These are phyloP conservation scores for Cryphonectria carpinicola DNA, from an alignment of 2,329 filamentous ascomycete genomes.

Conservation along the genomic window DNA sequence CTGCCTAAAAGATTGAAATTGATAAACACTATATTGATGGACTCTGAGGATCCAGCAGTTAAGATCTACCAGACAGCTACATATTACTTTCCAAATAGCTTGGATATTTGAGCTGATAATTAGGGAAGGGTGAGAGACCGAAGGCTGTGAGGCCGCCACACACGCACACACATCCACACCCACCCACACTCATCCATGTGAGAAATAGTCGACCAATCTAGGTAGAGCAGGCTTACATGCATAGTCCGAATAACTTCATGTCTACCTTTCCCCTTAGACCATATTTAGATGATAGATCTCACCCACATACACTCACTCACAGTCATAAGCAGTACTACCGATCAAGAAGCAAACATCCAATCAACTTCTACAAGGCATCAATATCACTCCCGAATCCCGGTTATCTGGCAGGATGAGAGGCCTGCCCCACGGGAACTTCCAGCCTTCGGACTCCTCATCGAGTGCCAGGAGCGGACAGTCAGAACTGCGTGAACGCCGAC, in stretches of 20 bases:
- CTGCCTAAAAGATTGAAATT: not conserved
- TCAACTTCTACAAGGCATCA: not conserved
- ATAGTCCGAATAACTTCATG: not conserved
- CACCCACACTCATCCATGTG: no score
- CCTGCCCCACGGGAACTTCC: not conserved
- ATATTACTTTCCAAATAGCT: not conserved
- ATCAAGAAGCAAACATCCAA: not conserved
- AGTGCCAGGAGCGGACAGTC: not conserved
- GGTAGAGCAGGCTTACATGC: not conserved
- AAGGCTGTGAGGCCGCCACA: not conserved
- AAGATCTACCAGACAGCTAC: not conserved
- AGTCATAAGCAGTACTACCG: not conserved
- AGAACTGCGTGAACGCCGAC: not conserved
- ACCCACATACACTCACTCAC: not conserved
- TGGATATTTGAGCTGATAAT: not conserved
- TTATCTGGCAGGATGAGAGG: not conserved
- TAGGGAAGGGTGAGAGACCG: not conserved
- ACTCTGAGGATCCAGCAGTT: not conserved
- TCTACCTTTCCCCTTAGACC: not conserved
- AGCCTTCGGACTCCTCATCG: not conserved
- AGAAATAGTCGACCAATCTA: not conserved
- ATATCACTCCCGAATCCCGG: not conserved
- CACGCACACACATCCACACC: not conserved
- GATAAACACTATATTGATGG: not conserved
- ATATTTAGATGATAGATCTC: not conserved